These are phyloP conservation scores for Oryza officinalis DNA, from an alignment of 176 grass and related monocot species.

Conservation along the genomic window DNA sequence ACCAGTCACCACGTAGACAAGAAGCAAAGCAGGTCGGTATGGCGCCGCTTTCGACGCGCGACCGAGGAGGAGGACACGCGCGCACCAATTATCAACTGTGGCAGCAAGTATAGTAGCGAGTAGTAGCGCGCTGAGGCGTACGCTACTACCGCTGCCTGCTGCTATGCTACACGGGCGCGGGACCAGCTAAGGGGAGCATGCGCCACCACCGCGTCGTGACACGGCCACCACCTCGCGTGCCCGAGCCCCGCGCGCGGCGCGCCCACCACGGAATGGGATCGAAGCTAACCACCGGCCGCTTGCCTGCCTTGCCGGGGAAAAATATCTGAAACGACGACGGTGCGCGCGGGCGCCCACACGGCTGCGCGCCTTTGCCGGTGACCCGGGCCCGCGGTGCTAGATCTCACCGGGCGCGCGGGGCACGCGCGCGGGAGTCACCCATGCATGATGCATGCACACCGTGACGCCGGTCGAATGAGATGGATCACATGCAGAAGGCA, in stretches of 20 bases:
- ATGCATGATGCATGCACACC: no score
- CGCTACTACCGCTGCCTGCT: neutral
- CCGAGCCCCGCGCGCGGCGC: no score
- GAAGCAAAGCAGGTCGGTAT: neutral
- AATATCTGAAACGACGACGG: neutral
- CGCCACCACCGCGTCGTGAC: neutral
- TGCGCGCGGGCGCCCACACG: no score
- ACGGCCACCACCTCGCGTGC: no score
- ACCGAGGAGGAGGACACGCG: neutral
- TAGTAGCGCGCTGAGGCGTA: neutral
- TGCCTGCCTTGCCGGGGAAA: neutral
- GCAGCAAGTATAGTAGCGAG: neutral
- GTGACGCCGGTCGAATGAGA: neutral
- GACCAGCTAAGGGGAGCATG: neutral
- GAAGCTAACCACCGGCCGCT: neutral
- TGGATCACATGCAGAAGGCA: conserved; percentile 8
- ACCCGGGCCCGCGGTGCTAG: neutral
- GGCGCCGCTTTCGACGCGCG: neutral
- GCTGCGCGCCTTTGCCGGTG: no score
- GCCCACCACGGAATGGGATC: neutral
- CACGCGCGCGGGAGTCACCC: no score
- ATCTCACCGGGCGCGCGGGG: neutral
- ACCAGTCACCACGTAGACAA: neutral
- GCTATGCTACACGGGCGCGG: neutral
- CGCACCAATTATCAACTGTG: neutral